phyloP scores from a whole-genome alignment of 2,329 filamentous ascomycete genomes.

The Ceratocystis variospora region DNA sequence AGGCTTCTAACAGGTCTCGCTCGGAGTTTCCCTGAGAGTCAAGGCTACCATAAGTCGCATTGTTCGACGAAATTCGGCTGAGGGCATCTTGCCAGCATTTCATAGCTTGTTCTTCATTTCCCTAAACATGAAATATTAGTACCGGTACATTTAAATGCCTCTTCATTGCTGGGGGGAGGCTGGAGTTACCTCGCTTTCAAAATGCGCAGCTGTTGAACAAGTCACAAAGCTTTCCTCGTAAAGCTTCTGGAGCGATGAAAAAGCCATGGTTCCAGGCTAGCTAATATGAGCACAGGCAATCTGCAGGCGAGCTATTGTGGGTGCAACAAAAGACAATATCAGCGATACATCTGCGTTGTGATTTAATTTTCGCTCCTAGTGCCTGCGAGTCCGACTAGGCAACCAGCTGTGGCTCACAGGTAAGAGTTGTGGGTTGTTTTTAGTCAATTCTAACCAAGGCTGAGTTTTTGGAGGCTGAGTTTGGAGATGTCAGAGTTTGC shows the following conservation, averaged over 20 bases:
- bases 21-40: slow-evolving; percentile 69
- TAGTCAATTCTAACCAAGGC: no score
- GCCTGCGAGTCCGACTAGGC: background rate
- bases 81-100: slow-evolving; percentile 82
- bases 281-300: background rate
- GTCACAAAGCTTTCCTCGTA: slow-evolving; percentile 94
- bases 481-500: background rate
- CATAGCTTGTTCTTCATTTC: slow-evolving; percentile 80
- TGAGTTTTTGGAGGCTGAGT: background rate
- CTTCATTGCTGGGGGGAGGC: background rate
- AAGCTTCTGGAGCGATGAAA: slow-evolving; percentile 78
- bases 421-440: background rate
- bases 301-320: background rate
- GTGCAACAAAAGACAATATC: background rate
- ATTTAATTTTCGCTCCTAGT: background rate
- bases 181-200: slow-evolving; percentile 65
- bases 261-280: slow-evolving; percentile 30
- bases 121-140: slow-evolving; percentile 36
- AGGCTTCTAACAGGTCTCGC: slow-evolving; percentile 63
- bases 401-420: background rate
- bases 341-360: background rate
- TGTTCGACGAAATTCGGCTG: slow-evolving; percentile 72
- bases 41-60: slow-evolving; percentile 46
- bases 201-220: slow-evolving; percentile 91
- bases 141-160: background rate